A percentile compares a stretch with the other conserved stretches of the same genome.
phyloP scores from a whole-genome alignment of 352 stramenopile species.

The Thalassiosira allenii region DNA sequence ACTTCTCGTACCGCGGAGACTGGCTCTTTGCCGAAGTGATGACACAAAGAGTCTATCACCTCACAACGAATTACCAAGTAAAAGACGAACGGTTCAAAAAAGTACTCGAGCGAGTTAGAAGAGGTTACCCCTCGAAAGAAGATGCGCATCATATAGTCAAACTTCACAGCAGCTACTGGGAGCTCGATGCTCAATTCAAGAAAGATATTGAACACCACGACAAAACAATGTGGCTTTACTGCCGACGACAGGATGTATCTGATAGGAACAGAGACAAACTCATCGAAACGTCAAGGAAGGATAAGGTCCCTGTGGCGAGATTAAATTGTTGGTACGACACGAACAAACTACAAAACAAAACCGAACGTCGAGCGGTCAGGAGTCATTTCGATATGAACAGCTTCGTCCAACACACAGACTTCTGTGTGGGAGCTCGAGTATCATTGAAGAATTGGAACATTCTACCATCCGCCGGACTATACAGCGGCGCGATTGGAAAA shows the following conservation, averaged over 20 bases:
- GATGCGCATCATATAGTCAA: constrained; percentile 23
- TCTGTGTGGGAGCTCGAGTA: constrained; percentile 26
- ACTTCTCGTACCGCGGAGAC: background rate
- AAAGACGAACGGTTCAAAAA: constrained; percentile 18
- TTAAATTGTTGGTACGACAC: constrained; percentile 27
- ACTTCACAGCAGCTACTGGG: constrained; percentile 6
- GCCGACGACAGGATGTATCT: constrained; percentile 3
- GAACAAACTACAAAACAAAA: constrained; percentile 9
- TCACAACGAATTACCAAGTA: constrained; percentile 31
- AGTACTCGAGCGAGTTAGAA: constrained; percentile 6
- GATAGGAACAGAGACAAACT: constrained; percentile 32
- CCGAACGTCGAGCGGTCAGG: background rate
- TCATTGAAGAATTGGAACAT: constrained; percentile 21
- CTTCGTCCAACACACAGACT: background rate
- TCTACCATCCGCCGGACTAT: constrained; percentile 14
- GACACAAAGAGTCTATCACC: constrained; percentile 19
- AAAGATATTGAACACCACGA: background rate
- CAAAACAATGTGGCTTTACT: constrained; percentile 27
- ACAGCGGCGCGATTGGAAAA: constrained; percentile 7
- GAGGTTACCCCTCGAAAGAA: constrained; percentile 3
- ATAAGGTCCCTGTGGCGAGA: constrained; percentile 21
- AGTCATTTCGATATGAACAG: constrained; percentile 10
- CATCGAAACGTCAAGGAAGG: constrained; percentile 25
- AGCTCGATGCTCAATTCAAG: background rate
- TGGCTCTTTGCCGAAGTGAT: constrained; percentile 19